Evolutionary conservation across 2,329 filamentous ascomycete species (phyloP), one percentile per base, ranked within the genome.

Genomic region (Capronia coronata): DNA sequence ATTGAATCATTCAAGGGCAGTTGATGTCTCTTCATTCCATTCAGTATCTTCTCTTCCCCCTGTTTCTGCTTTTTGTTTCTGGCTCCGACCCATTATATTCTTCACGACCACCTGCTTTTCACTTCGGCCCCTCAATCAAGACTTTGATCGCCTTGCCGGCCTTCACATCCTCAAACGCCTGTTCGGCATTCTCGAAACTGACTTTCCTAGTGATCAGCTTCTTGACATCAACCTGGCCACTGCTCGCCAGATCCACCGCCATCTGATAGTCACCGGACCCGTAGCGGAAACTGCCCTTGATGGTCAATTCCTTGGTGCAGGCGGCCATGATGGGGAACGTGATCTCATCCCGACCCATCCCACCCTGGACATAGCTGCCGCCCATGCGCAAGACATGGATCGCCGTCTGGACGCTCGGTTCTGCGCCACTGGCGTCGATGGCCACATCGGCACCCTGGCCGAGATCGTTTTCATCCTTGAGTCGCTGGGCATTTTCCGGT

Each of bases 241-340:
- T 76, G 6, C 78, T 76, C 1, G 95, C 80, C 54, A 97, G 75
- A 56, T 87, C 80, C 39, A 96, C 76, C 3, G 88, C 88, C 5
- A 90, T 79, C 65, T 83, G 79, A 69, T 96, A 97, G 68, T 96
- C 91, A 16, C 90, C 90, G 47, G 81, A 79, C 2, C 84, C 84
- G 68, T 97, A 97, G 32, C 91, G 80, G 76, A 97, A 97, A 55
- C 84, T 90, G 18, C 91, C 91, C 64, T 84, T 86, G 40, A 86
- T 77, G 9, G 83, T 94, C 44, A 95, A 75, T 74, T 97, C 91
- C 73, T 96, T 96, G 43, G 83, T 77, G 67, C 89, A 94, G 64
- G 94, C 75, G 3, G 86, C 84, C 79, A 91, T 86, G 66, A 97
- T 94, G 44, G 91, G 91, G 73, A 96, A 95, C 7, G 71, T 86